Percentiles rank a stretch among this genome's conserved stretches.
These are phyloP conservation scores for Capsella bursapastoris DNA, from an alignment of 345 rosid species.

Conservation along the genomic window DNA sequence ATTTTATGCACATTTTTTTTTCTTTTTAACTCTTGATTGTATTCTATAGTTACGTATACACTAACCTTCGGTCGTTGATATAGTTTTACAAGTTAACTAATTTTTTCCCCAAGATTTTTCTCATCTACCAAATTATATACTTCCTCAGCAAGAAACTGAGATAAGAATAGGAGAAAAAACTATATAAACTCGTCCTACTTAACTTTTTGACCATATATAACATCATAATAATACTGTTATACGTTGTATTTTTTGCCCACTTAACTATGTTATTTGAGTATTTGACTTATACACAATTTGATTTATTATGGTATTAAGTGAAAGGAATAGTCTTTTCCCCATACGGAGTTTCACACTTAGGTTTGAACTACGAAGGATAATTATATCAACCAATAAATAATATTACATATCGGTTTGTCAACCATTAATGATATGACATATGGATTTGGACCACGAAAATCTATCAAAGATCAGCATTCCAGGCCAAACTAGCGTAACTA, in stretches of 20 bases:
- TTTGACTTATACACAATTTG: background rate
- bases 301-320: constrained; percentile 3
- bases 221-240: background rate
- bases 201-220: constrained; percentile 15
- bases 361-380: background rate
- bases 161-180: constrained; percentile 2
- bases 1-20: constrained; percentile 20
- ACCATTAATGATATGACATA: background rate
- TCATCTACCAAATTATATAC: constrained; percentile 40
- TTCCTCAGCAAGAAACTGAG: constrained; percentile 37
- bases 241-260: background rate
- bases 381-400: background rate
- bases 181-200: background rate
- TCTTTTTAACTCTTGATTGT: background rate
- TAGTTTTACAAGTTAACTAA: constrained; percentile 21
- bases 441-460: background rate
- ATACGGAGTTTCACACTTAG: background rate
- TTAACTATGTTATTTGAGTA: background rate
- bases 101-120: constrained; percentile 36
- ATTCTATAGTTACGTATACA: background rate
- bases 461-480: background rate
- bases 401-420: too few species aligned
- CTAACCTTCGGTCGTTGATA: constrained; percentile 23
- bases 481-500: background rate
- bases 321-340: background rate